phyloP scores from a whole-genome alignment of 257 asterid genomes.

The Parsonsia alboflavescens region DNA sequence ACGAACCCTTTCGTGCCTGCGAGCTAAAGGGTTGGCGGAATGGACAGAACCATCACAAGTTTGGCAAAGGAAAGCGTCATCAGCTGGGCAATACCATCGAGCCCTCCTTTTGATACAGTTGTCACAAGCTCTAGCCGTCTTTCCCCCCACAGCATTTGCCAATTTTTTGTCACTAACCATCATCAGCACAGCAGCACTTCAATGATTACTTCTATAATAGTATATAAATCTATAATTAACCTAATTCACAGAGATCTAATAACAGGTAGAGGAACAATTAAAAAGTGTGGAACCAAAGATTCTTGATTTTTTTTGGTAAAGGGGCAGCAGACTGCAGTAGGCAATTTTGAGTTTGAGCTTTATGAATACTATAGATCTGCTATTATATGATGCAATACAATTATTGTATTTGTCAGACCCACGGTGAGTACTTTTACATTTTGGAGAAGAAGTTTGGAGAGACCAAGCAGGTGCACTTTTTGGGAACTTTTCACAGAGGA shows the following conservation, averaged over 20 bases:
- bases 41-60: conserved; percentile 67
- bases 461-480: conserved; percentile 19
- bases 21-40: conserved; percentile 72
- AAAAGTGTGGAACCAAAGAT: conserved; percentile 6
- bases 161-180: conserved; percentile 44
- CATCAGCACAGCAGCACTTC: background rate
- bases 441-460: conserved; percentile 13
- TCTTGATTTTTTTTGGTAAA: conserved; percentile 8
- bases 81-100: conserved; percentile 74
- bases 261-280: background rate
- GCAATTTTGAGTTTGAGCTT: background rate
- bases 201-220: background rate
- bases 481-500: conserved; percentile 23
- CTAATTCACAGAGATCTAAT: conserved; percentile 12
- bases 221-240: background rate
- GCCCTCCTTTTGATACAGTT: conserved; percentile 59
- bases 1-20: conserved; percentile 70
- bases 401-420: conserved; percentile 49
- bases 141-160: conserved; percentile 56
- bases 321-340: background rate
- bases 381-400: conserved; percentile 22
- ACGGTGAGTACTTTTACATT: conserved; percentile 51
- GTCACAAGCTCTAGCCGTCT: conserved; percentile 71
- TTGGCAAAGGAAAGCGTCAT: conserved; percentile 83
- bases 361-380: background rate